Evolutionary conservation across 306 rosid genomes (phyloP), one percentile per base, ranked within the genome.

Genomic region (Sindora glabra): DNA sequence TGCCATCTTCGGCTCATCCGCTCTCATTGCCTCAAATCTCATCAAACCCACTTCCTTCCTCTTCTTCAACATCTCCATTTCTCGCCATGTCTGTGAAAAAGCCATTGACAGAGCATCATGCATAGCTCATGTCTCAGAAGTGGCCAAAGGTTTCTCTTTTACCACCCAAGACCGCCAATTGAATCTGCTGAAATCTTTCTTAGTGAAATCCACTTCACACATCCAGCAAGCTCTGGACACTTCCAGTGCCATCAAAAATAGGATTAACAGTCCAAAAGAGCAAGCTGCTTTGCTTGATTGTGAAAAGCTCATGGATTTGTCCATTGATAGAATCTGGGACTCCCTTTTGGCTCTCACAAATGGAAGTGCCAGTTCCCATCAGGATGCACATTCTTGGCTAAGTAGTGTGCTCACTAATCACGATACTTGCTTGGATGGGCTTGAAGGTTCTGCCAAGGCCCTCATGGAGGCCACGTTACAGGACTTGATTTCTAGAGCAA

Each of bases 401-500:
- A 85, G 96, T 6, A 25, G 69, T 15, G 84, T 89, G 13, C 89
- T 89, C 46, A 85, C 94, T 0, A 89, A 85, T 71, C 81, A 89
- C 17, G 86, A 27, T 30, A 85, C 95, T 10, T 89, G 95, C 50
- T 72, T 75, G 71, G 89, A 89, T 56, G 94, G 83, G 3, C 46
- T 89, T 16, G 65, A 74, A n/a, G 85, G 72, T 0, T 16, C 65
- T 10, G 29, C 62, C 16, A 4, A 17, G 18, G 11, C 46, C 1
- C 8, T 60, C 3, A 69, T 79, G 73, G 77, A 83, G 47, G 44
- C 59, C 14, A 70, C 55, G 32, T 51, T 89, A 25, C 17, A 65
- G 17, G 79, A 74, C 30, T 62, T 89, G 70, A 72, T 72, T 0
- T 47, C 76, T 0, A 74, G 81, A 42, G 79, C 86, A 21, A 83